Conservation (phyloP, 805 yeast species). For the Candida piceae region DNA sequence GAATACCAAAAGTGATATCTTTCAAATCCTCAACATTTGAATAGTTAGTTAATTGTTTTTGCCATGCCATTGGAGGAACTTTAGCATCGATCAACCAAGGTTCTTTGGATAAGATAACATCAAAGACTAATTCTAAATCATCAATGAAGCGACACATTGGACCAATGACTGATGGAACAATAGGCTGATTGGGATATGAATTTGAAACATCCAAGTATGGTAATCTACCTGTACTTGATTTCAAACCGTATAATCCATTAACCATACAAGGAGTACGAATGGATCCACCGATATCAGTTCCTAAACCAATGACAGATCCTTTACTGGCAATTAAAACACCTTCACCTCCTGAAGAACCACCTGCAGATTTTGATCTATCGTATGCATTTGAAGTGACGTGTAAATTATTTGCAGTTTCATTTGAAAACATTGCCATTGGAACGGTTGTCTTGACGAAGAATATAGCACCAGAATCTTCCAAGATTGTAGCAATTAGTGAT, state of each 20-base stretch:
- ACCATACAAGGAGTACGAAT: constrained; percentile 31
- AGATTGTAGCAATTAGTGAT: constrained; percentile 16
- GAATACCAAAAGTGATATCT: constrained; percentile 42
- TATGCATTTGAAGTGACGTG: constrained; percentile 32
- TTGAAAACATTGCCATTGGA: constrained; percentile 40
- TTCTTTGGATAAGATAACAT: constrained; percentile 15
- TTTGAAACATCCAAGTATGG: constrained; percentile 30
- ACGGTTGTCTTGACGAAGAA: constrained; percentile 40
- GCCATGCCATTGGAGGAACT: constrained; percentile 40
- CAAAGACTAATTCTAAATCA: constrained; percentile 47
- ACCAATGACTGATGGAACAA: constrained; percentile 32
- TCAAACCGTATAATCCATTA: constrained; percentile 31
- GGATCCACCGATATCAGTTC: constrained; percentile 38
- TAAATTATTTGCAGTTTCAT: constrained; percentile 35
- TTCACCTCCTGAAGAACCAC: constrained; percentile 46
- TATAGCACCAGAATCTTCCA: constrained; percentile 36
- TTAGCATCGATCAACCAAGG: constrained; percentile 45
- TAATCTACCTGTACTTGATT: constrained; percentile 32
- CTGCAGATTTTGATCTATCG: constrained; percentile 33
- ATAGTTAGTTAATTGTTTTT: no score
- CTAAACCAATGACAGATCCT: constrained; percentile 33
- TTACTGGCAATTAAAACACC: constrained; percentile 31
- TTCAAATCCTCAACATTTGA: background rate
- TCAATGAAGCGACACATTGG: constrained; percentile 32
- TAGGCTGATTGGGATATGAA: constrained; percentile 29